Conservation (phyloP, 495 filamentous ascomycete species). For the Penicillium coffeae region DNA sequence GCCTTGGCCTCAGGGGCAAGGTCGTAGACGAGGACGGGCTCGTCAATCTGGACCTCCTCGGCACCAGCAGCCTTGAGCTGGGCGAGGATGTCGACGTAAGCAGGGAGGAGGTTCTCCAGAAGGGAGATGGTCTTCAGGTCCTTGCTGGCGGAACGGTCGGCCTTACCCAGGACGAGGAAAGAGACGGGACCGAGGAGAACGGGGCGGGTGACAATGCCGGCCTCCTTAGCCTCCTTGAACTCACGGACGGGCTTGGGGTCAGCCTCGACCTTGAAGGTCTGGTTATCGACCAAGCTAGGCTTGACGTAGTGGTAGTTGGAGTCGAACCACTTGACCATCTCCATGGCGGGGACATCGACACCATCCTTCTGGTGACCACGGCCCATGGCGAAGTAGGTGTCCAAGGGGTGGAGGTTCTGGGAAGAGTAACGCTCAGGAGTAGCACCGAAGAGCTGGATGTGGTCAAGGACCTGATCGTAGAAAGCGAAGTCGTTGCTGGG, state of each 20-base stretch:
- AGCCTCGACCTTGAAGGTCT: constrained; percentile 82
- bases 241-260: constrained; percentile 91
- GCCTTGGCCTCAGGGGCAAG: constrained; percentile 81
- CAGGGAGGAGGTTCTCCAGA: constrained; percentile 83
- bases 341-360: constrained; percentile 87
- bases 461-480: constrained; percentile 97
- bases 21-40: constrained; percentile 94
- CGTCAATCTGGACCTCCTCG: constrained; percentile 93
- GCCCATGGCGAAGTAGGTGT: constrained; percentile 99
- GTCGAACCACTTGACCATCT: constrained; percentile 99
- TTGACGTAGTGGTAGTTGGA: constrained; percentile 99
- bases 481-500: constrained; percentile 99
- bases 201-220: constrained; percentile 85
- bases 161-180: constrained; percentile 94
- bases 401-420: constrained; percentile 77
- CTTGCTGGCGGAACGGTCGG: constrained; percentile 78
- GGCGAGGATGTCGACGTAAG: constrained; percentile 85
- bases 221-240: constrained; percentile 95
- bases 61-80: constrained; percentile 94
- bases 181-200: constrained; percentile 94
- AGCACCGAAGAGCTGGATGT: constrained; percentile 97
- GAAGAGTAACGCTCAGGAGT: constrained; percentile 86
- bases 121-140: constrained; percentile 85
- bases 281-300: constrained; percentile 92
- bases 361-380: constrained; percentile 87